Conservation (phyloP, 805 yeast genomes). For the Nematodospora valgi region DNA sequence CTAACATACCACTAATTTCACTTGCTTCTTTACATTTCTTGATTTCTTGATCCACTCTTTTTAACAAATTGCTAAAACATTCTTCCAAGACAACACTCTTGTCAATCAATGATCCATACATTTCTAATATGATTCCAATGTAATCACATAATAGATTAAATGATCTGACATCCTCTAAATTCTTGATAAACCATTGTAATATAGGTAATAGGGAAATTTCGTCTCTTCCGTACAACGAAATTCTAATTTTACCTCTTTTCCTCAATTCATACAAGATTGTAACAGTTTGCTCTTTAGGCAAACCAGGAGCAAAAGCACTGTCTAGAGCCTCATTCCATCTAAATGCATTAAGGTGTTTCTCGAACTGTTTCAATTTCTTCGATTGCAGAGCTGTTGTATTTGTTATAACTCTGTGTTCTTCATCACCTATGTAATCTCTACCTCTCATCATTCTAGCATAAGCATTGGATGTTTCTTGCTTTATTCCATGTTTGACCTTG, state of each 20-base stretch:
- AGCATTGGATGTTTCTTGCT: slow-evolving; percentile 52
- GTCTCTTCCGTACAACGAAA: slow-evolving; percentile 78
- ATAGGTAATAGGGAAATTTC: slow-evolving; percentile 84
- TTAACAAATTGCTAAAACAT: slow-evolving; percentile 56
- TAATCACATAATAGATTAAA: slow-evolving; percentile 63
- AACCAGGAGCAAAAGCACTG: slow-evolving; percentile 75
- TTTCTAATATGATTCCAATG: slow-evolving; percentile 62
- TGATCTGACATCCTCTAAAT: slow-evolving; percentile 77
- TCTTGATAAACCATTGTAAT: slow-evolving; percentile 75
- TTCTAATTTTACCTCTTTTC: slow-evolving; percentile 82
- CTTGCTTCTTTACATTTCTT: slow-evolving; percentile 82
- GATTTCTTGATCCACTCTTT: slow-evolving; percentile 65
- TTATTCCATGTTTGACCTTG: slow-evolving; percentile 48
- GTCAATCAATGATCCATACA: slow-evolving; percentile 74
- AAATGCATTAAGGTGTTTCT: slow-evolving; percentile 79
- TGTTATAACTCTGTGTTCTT: slow-evolving; percentile 67
- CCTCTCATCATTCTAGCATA: slow-evolving; percentile 87
- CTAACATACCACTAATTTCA: slow-evolving; percentile 90
- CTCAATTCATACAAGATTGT: slow-evolving; percentile 85
- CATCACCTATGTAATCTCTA: slow-evolving; percentile 85
- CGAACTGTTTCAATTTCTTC: slow-evolving; percentile 77
- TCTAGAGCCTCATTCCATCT: slow-evolving; percentile 93
- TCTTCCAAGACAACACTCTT: slow-evolving; percentile 76
- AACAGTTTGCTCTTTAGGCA: slow-evolving; percentile 73
- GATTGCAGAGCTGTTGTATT: slow-evolving; percentile 43